Evolutionary conservation across 148 eudicot species (phyloP), one percentile per base, ranked within the genome.

Genomic region (Cornus florida): DNA sequence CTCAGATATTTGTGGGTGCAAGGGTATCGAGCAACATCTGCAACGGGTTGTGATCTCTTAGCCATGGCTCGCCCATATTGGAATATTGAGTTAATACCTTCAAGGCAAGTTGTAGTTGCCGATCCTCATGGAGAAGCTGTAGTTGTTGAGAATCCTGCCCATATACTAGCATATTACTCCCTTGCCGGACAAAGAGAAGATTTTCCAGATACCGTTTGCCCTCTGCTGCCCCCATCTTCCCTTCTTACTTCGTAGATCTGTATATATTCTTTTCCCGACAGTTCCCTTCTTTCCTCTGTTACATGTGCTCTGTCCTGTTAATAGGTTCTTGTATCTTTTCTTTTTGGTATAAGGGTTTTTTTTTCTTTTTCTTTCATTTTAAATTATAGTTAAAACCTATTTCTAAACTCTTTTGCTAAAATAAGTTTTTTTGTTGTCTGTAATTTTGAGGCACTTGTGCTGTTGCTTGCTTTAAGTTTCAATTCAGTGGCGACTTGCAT

Each of bases 1-100:
- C 75, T 97, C 31, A 92, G 91, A 86, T 94, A 94, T 83, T 80
- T 97, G 90, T 97, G 99, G 99, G 95, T 94, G 7, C 98, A 94
- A 86, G 98, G 98, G 66, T 97, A 90, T 69, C 79, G 89, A 69
- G 89, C 89, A 7, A 86, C 92, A 10, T 86, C 92, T 35, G 73
- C 75, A 56, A 74, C 17, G 19, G 95, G 93, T 8, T 78, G 76
- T 10, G 92, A 88, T 75, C 86, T 91, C 39, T 76, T 88, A 20
- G 77, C 73, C 28, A 90, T 88, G 97, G 91, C 77, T 3, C 89
- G 92, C 10, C 93, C 95, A 1, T 86, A 71, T 67, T 94, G 99
- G 99, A 91, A 92, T 75, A 94, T 91, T 19, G 99, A 97, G 87
- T 72, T 92, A 66, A 94, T 97, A 62, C 97, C 98, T 0, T 89